Evolutionary conservation across 2,329 filamentous ascomycete species (phyloP).

Genomic region (Thielaviopsis populi): DNA sequence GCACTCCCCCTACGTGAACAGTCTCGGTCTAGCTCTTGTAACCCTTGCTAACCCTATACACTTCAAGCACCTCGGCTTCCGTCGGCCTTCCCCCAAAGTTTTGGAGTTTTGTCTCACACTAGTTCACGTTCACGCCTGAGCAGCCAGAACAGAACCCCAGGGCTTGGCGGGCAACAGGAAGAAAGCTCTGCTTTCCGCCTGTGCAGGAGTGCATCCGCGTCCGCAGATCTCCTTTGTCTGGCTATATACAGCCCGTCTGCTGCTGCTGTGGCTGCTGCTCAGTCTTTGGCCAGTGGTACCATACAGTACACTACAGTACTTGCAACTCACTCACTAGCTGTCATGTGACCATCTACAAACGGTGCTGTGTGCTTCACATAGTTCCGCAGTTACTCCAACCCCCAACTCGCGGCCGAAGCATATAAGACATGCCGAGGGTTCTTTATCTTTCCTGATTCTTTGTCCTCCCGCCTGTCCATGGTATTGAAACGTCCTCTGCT

Average conservation of each 20-base stretch:
- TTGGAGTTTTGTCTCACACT: not conserved
- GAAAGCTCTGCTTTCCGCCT: not conserved
- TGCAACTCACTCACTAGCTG: not conserved
- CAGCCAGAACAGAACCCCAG: not conserved
- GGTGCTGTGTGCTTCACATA: not conserved
- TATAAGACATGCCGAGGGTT: not conserved
- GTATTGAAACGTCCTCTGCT: not conserved
- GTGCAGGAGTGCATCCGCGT: not conserved
- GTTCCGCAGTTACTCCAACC: not conserved
- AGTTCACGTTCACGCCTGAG: not conserved
- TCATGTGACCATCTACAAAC: not conserved
- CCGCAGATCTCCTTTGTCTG: not conserved
- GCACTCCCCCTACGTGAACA: too few relatives aligned
- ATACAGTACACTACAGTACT: not conserved
- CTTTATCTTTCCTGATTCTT: not conserved
- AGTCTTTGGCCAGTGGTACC: too few relatives aligned
- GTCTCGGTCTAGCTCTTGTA: not conserved
- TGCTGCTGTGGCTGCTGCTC: too few relatives aligned
- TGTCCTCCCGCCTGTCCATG: not conserved
- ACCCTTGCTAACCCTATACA: not conserved
- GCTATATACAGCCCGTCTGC: not conserved
- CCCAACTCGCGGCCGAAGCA: not conserved
- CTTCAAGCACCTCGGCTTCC: not conserved
- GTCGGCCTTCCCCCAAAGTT: not conserved
- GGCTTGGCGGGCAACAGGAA: not conserved